Percentiles rank a stretch among this genome's conserved stretches.
These are phyloP conservation scores for Monilinia vaccinii-corymbosi DNA, from an alignment of 2,329 filamentous ascomycete genomes.

Conservation along the genomic window DNA sequence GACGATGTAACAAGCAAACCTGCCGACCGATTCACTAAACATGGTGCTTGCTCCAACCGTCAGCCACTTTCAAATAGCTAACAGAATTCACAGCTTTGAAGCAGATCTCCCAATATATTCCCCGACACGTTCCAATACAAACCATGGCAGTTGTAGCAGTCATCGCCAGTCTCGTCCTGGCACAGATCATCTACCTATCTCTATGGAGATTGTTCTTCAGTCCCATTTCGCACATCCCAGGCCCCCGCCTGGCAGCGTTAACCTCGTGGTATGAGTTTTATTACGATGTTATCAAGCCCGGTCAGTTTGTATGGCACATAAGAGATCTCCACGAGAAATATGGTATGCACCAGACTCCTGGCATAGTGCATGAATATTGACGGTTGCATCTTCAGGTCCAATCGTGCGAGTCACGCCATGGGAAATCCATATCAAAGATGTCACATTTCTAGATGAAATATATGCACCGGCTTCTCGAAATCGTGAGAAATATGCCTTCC, in stretches of 20 bases:
- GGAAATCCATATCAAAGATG: not conserved
- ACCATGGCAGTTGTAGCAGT: not conserved
- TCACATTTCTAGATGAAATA: not conserved
- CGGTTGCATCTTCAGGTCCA: constrained; percentile 11
- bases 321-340: constrained; percentile 35
- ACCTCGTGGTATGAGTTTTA: constrained; percentile 29
- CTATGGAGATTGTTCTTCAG: constrained; percentile 28
- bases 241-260: constrained; percentile 27
- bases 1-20: not conserved
- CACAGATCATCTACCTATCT: not conserved
- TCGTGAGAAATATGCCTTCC: not conserved
- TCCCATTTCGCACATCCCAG: constrained; percentile 27
- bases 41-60: not conserved
- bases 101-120: not conserved
- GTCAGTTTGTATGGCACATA: constrained; percentile 35
- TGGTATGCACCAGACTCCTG: constrained; percentile 6
- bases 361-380: not conserved
- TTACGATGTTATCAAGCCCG: constrained; percentile 35
- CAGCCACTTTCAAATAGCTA: not conserved
- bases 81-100: not conserved
- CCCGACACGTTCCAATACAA: not conserved
- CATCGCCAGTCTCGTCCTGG: not conserved
- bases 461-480: not conserved
- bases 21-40: not conserved
- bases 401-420: constrained; percentile 30